Evolutionary conservation across 176 grass and related monocot genomes (phyloP).

Genomic region (Avena sativa): DNA sequence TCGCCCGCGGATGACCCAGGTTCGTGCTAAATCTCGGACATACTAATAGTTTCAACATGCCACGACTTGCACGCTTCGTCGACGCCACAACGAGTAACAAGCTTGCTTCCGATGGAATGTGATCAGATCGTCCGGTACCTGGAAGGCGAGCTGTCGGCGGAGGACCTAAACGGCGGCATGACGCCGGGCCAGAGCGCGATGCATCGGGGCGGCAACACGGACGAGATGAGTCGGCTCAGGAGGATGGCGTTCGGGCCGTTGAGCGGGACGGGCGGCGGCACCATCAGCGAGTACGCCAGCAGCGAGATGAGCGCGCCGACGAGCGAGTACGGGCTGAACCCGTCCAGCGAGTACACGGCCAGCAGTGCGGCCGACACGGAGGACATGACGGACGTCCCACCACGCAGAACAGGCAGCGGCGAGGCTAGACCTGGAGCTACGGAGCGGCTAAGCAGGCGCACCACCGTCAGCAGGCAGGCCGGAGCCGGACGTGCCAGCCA

Average conservation of each 20-base stretch:
- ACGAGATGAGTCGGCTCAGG: slow-evolving; percentile 52
- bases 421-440: slow-evolving; percentile 1
- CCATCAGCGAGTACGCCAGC: slow-evolving; percentile 65
- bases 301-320: slow-evolving; percentile 65
- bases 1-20: slow-evolving; percentile 83
- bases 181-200: slow-evolving; percentile 68
- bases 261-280: slow-evolving; percentile 31
- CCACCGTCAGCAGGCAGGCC: slow-evolving; percentile 25
- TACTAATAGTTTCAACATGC: not conserved
- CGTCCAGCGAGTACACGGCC: slow-evolving; percentile 48
- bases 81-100: not conserved
- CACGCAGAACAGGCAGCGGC: not conserved
- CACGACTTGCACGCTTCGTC: not conserved
- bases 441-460: slow-evolving; percentile 41
- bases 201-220: slow-evolving; percentile 48
- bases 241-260: slow-evolving; percentile 72
- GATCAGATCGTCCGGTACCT: slow-evolving; percentile 77
- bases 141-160: slow-evolving; percentile 83
- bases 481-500: not conserved
- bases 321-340: slow-evolving; percentile 64
- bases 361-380: slow-evolving; percentile 53
- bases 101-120: not conserved
- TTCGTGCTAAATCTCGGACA: no score
- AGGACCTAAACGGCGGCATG: slow-evolving; percentile 79
- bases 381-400: slow-evolving; percentile 24